Evolutionary conservation across 2,329 filamentous ascomycete species (phyloP), one percentile per base, ranked within the genome.

Genomic region (Dichotomopilus funicola): DNA sequence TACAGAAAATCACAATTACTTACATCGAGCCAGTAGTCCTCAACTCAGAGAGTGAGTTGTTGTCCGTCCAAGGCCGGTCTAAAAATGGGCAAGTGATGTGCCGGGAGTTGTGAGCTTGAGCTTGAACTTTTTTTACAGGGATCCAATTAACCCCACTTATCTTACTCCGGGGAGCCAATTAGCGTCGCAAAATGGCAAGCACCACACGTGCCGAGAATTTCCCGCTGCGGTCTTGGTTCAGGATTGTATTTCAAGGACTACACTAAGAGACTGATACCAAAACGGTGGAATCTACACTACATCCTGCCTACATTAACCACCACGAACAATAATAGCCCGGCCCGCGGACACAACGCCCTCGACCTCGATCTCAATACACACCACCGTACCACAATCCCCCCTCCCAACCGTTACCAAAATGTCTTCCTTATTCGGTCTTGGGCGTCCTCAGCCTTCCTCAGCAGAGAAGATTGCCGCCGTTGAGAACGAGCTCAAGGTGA

Each of bases 381-480:
- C 7, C 9, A 44, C 38, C 7, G 12, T 9, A 11, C 8, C 10
- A n/a, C 40, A 46, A 49, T 33, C 13, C 36, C 42, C 34, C 31
- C 52, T 51, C 19, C 8, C 42, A 53, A 49, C 47, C 12, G 36
- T 42, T 40, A 40, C 35, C 63, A 68, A 61, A 47, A 69, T 69
- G 66, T 69, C 19, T 27, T 27, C 65, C 34, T 63, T 67, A 59
- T 60, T 72, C 57, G 70, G 70, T 33, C 60, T 80, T 64, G 78
- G 78, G 61, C 75, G 76, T 55, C 88, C 89, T 60, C 90, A 96
- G 77, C 88, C 91, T 71, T 88, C 90, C 62, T 96, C 91, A 68
- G 91, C 90, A 73, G 89, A 97, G 80, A 99, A 97, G 82, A 94
- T 99, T 72, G 88, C 89, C 67, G 89, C 90, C 67, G 91, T 95